Conservation (phyloP, 805 yeast genomes). For the Candida xiaguanensis region DNA sequence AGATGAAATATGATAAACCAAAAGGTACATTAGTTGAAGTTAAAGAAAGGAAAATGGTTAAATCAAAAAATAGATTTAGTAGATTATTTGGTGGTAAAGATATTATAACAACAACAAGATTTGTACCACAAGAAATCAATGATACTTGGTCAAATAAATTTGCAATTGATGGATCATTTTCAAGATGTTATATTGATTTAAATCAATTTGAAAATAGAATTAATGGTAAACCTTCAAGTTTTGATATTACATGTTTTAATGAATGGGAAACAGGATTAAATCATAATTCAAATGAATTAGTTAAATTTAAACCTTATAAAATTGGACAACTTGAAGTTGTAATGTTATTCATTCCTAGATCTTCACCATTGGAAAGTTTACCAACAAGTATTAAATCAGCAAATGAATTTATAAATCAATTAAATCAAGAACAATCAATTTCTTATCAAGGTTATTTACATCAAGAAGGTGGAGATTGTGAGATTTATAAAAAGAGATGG, state of each 20-base stretch:
- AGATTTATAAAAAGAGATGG: constrained; percentile 66
- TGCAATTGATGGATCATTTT: constrained; percentile 89
- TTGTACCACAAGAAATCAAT: constrained; percentile 46
- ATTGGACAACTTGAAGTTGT: constrained; percentile 67
- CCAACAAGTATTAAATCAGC: constrained; percentile 65
- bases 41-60: constrained; percentile 50
- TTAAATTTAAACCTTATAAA: constrained; percentile 44
- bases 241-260: constrained; percentile 63
- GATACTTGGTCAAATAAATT: constrained; percentile 63
- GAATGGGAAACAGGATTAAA: constrained; percentile 63
- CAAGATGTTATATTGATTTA: constrained; percentile 66
- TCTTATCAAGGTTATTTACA: constrained; percentile 65
- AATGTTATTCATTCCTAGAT: constrained; percentile 67
- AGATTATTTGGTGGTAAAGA: constrained; percentile 48
- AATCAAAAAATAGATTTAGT: constrained; percentile 43
- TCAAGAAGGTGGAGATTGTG: constrained; percentile 92
- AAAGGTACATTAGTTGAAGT: constrained; percentile 55
- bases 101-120: constrained; percentile 45
- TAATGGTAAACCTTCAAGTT: constrained; percentile 48
- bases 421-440: constrained; percentile 21
- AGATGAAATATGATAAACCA: constrained; percentile 54
- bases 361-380: constrained; percentile 54
- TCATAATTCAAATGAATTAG: constrained; percentile 17
- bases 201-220: constrained; percentile 53
- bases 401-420: constrained; percentile 29